phyloP scores from a whole-genome alignment of 257 asterid species.

The Solanum lycopersicoides region DNA sequence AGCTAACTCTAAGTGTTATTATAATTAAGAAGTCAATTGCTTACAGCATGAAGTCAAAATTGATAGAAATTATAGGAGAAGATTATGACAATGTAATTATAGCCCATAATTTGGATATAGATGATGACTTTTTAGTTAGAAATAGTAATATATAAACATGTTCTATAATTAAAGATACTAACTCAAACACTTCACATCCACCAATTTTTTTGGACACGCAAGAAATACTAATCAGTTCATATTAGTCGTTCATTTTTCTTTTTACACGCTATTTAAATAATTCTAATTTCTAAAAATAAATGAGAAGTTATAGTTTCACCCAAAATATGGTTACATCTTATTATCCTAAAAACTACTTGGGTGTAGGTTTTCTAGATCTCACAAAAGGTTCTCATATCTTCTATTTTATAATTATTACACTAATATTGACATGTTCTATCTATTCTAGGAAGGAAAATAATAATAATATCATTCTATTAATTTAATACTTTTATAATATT shows the following conservation, averaged over 20 bases:
- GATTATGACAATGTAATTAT: not conserved
- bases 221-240: too few relatives aligned
- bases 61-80: not conserved
- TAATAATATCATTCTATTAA: too few relatives aligned
- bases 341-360: not conserved
- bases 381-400: not conserved
- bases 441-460: not conserved
- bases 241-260: too few relatives aligned
- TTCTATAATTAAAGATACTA: not conserved
- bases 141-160: not conserved
- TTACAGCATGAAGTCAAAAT: not conserved
- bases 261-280: not conserved
- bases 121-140: not conserved
- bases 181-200: not conserved
- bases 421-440: not conserved
- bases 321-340: not conserved
- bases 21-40: not conserved
- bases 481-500: too few relatives aligned
- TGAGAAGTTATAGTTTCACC: not conserved
- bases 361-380: not conserved
- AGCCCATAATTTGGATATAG: not conserved
- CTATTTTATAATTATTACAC: not conserved
- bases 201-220: not conserved
- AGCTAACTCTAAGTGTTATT: not conserved
- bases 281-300: not conserved